Percentiles rank a stretch among this genome's conserved stretches.
phyloP scores from a whole-genome alignment of 306 rosid species.

The Pueraria montana region DNA sequence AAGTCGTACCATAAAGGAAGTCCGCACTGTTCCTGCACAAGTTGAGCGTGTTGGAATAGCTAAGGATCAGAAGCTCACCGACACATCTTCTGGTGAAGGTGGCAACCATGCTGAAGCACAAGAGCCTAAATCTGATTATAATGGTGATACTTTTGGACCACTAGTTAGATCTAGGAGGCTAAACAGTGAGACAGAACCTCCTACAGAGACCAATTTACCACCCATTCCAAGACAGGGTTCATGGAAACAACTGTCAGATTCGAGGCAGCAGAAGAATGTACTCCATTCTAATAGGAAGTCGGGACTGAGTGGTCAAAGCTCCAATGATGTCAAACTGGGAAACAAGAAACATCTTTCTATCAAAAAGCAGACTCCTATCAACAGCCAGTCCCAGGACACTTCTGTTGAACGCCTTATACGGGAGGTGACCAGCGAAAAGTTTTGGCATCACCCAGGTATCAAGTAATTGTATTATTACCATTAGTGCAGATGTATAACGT shows the following conservation, averaged over 20 bases:
- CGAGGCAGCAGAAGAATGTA: conserved; percentile 72
- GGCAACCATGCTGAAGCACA: conserved; percentile 60
- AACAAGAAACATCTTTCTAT: conserved; percentile 77
- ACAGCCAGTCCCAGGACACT: conserved; percentile 76
- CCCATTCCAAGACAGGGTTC: conserved; percentile 88
- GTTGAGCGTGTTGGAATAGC: conserved; percentile 67
- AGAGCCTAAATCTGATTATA: conserved; percentile 76
- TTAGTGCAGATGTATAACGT: conserved; percentile 23
- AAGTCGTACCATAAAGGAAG: conserved; percentile 81
- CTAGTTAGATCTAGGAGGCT: conserved; percentile 71
- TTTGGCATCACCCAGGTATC: conserved; percentile 98
- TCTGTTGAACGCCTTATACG: conserved; percentile 98
- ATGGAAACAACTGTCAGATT: conserved; percentile 85
- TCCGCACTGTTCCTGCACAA: conserved; percentile 63
- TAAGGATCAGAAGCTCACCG: conserved; percentile 79
- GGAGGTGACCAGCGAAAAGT: conserved; percentile 96
- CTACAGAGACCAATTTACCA: conserved; percentile 70
- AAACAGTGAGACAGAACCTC: conserved; percentile 68
- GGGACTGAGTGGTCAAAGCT: conserved; percentile 63
- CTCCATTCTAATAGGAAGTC: conserved; percentile 72
- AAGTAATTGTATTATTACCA: conserved; percentile 23
- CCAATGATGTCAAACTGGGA: conserved; percentile 69
- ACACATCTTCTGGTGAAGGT: conserved; percentile 67
- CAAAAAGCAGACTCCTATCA: conserved; percentile 78
- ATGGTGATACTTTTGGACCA: conserved; percentile 71